Conservation (phyloP, 2,329 filamentous ascomycete species). For the Diaporthe sp. region DNA sequence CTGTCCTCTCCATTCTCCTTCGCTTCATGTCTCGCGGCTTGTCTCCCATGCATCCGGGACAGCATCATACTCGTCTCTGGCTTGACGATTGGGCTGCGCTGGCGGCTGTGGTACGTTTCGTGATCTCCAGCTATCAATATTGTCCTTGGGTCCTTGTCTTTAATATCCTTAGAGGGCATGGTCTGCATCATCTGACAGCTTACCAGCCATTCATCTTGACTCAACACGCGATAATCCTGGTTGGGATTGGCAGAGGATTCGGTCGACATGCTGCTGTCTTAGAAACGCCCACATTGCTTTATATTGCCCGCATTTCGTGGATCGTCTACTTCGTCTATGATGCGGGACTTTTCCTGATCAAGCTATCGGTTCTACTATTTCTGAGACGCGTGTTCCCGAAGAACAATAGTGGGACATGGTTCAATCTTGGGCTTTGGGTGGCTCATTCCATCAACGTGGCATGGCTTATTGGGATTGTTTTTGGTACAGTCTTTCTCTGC, state of each 20-base stretch:
- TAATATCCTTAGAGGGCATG: neutral
- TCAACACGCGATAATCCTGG: neutral
- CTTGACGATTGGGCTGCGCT: neutral
- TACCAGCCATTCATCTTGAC: neutral
- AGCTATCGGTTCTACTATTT: no score
- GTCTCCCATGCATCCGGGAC: neutral
- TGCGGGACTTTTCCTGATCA: no score
- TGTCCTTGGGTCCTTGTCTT: neutral
- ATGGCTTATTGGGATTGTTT: no score
- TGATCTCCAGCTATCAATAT: neutral
- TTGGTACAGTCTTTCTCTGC: no score
- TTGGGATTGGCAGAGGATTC: neutral
- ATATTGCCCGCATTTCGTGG: neutral
- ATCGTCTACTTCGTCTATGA: no score
- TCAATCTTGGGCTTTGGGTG: no score
- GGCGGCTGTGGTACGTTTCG: neutral
- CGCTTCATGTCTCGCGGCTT: neutral
- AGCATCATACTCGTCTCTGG: neutral
- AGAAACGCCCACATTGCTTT: neutral
- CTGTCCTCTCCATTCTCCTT: neutral
- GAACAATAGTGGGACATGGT: no score
- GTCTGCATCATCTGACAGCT: neutral
- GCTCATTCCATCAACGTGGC: no score
- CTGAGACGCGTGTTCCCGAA: no score
- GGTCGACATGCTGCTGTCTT: neutral